A percentile compares a stretch with the other conserved stretches of the same genome.
Evolutionary conservation across 2,329 filamentous ascomycete genomes (phyloP).

Genomic region (Graphilbum sp.): DNA sequence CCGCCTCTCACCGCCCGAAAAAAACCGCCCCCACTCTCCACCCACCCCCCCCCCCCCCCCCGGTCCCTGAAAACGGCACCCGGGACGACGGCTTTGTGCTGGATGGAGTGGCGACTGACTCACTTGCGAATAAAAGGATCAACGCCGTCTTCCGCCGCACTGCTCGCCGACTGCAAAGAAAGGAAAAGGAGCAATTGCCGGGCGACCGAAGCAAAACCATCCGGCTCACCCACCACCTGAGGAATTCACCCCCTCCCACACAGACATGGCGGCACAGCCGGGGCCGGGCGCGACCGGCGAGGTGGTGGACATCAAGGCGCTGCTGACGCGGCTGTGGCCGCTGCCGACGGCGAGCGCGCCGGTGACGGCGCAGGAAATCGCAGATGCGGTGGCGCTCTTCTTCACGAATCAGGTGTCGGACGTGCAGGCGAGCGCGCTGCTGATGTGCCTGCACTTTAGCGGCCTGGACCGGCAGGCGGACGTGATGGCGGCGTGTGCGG

Average conservation of each 20-base stretch:
- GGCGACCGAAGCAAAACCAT: too few species aligned
- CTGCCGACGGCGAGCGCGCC: conserved; percentile 20
- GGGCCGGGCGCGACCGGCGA: background rate
- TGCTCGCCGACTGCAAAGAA: too few species aligned
- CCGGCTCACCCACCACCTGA: too few species aligned
- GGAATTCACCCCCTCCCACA: too few species aligned
- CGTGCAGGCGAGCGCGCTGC: conserved; percentile 69
- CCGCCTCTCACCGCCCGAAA: conserved; percentile 7
- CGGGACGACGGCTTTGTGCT: too few species aligned
- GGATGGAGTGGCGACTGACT: too few species aligned
- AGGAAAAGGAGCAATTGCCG: too few species aligned
- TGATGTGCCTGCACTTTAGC: conserved; percentile 87
- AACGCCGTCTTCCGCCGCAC: too few species aligned
- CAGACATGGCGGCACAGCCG: too few species aligned
- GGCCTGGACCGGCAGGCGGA: conserved; percentile 69
- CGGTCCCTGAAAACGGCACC: too few species aligned
- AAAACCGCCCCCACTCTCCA: background rate
- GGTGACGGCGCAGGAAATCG: conserved; percentile 67
- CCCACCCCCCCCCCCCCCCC: too few species aligned
- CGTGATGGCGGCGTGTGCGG: conserved; percentile 72
- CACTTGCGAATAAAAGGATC: too few species aligned
- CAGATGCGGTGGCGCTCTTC: conserved; percentile 75
- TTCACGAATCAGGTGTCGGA: conserved; percentile 84
- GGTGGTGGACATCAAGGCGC: conserved; percentile 46
- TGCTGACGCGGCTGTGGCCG: conserved; percentile 60